Conservation (phyloP, 306 rosid genomes). For the Arachis stenosperma region DNA sequence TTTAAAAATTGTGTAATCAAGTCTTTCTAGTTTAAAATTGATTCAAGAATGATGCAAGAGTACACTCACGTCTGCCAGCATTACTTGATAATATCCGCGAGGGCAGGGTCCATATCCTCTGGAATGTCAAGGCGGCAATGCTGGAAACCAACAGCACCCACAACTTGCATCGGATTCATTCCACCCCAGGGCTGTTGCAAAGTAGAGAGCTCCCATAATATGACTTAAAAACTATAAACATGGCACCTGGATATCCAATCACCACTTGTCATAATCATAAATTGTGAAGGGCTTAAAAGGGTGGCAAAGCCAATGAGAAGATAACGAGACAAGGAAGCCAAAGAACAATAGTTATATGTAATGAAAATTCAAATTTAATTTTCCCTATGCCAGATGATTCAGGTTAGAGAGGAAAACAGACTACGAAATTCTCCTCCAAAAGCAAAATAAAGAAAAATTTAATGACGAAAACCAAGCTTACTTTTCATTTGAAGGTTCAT, state of each 20-base stretch:
- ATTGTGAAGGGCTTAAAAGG: constrained; percentile 10
- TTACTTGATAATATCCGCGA: too few relatives aligned
- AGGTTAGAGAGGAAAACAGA: neutral
- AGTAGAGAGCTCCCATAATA: constrained; percentile 91
- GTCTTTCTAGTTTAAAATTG: too few relatives aligned
- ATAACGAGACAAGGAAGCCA: constrained; percentile 5
- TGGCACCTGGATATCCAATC: constrained; percentile 67
- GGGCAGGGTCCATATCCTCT: too few relatives aligned
- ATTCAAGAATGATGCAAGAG: too few relatives aligned
- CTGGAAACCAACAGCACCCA: too few relatives aligned
- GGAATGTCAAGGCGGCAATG: too few relatives aligned
- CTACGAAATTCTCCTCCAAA: too few relatives aligned
- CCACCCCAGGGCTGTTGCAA: constrained; percentile 67
- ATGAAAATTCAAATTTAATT: neutral
- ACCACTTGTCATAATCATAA: constrained; percentile 28
- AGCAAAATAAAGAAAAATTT: neutral
- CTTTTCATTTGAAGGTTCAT: too few relatives aligned
- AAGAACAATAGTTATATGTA: constrained; percentile 6
- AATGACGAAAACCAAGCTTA: constrained; percentile 36
- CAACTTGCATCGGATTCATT: too few relatives aligned
- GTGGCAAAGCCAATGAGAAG: neutral
- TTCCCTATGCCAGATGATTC: neutral
- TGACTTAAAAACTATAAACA: constrained; percentile 90
- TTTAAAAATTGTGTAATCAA: too few relatives aligned
- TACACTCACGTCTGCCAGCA: too few relatives aligned